Conservation (phyloP, 2,329 filamentous ascomycete species). For the Colletotrichum truncatum region DNA sequence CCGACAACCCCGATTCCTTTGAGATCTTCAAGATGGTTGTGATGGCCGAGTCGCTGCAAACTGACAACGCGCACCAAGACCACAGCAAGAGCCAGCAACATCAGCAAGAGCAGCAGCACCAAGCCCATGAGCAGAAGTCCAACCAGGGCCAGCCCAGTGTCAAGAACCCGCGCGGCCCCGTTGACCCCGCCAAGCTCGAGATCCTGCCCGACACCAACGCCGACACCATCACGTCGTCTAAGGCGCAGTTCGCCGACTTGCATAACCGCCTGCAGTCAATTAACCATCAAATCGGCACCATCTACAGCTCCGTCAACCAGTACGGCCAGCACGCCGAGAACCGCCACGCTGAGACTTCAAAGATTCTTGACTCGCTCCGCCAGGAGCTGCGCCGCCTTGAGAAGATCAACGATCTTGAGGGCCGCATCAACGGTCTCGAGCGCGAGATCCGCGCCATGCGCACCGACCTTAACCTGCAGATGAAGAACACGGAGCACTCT, state of each 20-base stretch:
- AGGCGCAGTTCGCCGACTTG: slow-evolving; percentile 81
- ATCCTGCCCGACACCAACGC: slow-evolving; percentile 57
- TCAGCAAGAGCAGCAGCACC: slow-evolving; percentile 43
- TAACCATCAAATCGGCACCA: slow-evolving; percentile 72
- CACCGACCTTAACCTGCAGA: slow-evolving; percentile 60
- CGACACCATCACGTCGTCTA: slow-evolving; percentile 57
- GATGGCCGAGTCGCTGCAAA: slow-evolving; percentile 61
- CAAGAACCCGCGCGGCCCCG: slow-evolving; percentile 36
- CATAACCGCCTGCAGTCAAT: slow-evolving; percentile 83
- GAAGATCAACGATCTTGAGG: slow-evolving; percentile 52
- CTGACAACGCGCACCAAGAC: slow-evolving; percentile 38
- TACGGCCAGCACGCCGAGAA: slow-evolving; percentile 62
- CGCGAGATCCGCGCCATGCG: slow-evolving; percentile 67
- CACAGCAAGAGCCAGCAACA: slow-evolving; percentile 40
- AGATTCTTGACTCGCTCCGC: slow-evolving; percentile 57
- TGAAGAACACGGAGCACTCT: slow-evolving; percentile 59
- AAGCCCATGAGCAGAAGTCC: slow-evolving; percentile 39
- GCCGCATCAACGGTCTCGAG: slow-evolving; percentile 62
- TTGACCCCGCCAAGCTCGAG: slow-evolving; percentile 46
- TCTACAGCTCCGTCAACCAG: slow-evolving; percentile 66
- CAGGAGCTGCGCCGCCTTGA: slow-evolving; percentile 54
- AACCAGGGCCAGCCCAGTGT: slow-evolving; percentile 36
- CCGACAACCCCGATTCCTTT: slow-evolving; percentile 93
- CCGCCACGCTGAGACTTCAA: slow-evolving; percentile 63
- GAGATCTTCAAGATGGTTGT: slow-evolving; percentile 90